Conservation (phyloP, 768 basidiomycete genomes). For the Leccinum broughii region DNA sequence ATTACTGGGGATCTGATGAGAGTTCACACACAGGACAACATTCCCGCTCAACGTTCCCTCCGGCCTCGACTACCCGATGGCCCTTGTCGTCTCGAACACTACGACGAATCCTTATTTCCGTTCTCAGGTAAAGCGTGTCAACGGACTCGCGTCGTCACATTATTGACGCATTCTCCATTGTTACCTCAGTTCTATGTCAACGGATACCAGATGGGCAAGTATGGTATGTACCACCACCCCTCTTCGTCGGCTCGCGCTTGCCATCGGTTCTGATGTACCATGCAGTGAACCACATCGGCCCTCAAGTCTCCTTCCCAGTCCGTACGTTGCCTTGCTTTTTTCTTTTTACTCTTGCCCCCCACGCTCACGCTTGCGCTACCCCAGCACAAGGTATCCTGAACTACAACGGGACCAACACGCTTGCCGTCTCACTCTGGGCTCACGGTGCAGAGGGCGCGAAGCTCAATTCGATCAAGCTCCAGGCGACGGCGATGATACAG, state of each 20-base stretch:
- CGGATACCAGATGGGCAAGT: constrained; percentile 30
- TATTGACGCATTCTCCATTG: neutral
- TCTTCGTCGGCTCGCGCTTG: no score
- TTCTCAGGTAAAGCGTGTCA: constrained; percentile 19
- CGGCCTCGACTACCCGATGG: constrained; percentile 50
- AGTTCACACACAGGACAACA: constrained; percentile 22
- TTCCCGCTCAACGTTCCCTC: constrained; percentile 46
- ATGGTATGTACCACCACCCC: constrained; percentile 7
- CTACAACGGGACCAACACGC: constrained; percentile 47
- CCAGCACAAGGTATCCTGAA: constrained; percentile 52
- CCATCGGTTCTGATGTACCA: neutral
- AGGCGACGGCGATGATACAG: constrained; percentile 35
- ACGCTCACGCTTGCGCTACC: constrained; percentile 8
- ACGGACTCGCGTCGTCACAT: neutral
- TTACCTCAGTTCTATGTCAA: constrained; percentile 25
- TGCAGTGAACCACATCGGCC: constrained; percentile 27
- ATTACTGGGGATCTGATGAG: neutral
- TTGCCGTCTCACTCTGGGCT: constrained; percentile 52
- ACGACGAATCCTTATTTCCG: constrained; percentile 47
- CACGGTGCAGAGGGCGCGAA: constrained; percentile 41
- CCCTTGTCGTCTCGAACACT: constrained; percentile 45
- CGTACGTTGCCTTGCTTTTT: constrained; percentile 17
- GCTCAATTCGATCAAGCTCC: constrained; percentile 39
- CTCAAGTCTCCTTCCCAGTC: constrained; percentile 27
- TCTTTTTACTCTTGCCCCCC: neutral